Evolutionary conservation across 2,329 filamentous ascomycete species (phyloP).

Genomic region (Eurotiales sp.): DNA sequence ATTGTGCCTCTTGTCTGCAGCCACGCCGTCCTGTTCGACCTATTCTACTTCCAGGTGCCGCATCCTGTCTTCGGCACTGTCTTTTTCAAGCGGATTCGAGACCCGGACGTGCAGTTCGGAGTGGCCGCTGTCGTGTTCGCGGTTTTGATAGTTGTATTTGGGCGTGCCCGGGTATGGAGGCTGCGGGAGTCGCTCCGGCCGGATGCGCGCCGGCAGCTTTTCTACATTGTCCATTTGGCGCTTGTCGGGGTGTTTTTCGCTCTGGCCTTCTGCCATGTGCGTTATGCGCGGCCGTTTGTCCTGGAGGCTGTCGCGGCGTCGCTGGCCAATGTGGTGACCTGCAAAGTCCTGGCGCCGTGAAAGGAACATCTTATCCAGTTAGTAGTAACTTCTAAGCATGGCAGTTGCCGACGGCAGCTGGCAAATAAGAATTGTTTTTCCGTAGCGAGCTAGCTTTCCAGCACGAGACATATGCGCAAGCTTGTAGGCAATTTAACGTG

Average conservation of each 20-base stretch:
- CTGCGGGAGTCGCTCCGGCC: slow-evolving; percentile 22
- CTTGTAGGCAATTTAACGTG: too few species aligned
- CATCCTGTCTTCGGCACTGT: slow-evolving; percentile 36
- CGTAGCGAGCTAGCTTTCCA: too few species aligned
- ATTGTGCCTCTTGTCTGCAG: slow-evolving; percentile 48
- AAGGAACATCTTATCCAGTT: too few species aligned
- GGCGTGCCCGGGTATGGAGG: slow-evolving; percentile 41
- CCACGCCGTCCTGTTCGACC: slow-evolving; percentile 55
- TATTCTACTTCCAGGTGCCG: slow-evolving; percentile 52
- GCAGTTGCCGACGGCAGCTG: background rate
- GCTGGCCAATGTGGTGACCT: slow-evolving; percentile 38
- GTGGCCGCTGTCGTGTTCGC: slow-evolving; percentile 47
- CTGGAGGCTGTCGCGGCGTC: slow-evolving; percentile 48
- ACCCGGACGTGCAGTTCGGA: slow-evolving; percentile 57
- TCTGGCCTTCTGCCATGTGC: slow-evolving; percentile 53
- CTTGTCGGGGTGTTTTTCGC: slow-evolving; percentile 49
- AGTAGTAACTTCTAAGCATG: too few species aligned
- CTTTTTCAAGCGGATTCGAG: slow-evolving; percentile 51
- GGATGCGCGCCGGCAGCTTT: slow-evolving; percentile 40
- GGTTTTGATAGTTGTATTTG: slow-evolving; percentile 47
- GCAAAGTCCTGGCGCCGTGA: slow-evolving; percentile 17
- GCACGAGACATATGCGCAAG: too few species aligned
- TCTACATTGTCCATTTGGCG: slow-evolving; percentile 55
- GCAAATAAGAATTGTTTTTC: too few species aligned
- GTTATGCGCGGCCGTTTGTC: slow-evolving; percentile 53